These are phyloP conservation scores for Protea cynaroides DNA, from an alignment of 164 flowering plant species.

Conservation along the genomic window DNA sequence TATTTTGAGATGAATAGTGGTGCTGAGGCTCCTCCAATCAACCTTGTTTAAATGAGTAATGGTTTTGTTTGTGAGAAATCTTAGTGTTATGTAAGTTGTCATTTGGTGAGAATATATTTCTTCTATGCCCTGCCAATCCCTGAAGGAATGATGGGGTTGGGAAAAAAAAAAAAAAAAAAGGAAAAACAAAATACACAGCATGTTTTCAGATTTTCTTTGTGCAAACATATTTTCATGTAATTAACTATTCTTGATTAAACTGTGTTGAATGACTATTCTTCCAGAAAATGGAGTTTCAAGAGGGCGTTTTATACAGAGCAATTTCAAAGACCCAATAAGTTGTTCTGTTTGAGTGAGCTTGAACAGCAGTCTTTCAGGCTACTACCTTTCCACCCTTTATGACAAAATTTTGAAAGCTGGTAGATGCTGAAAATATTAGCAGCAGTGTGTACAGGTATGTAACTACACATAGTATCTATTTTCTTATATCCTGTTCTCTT, in stretches of 20 bases:
- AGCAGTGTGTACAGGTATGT: constrained; percentile 3
- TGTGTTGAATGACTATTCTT: neutral
- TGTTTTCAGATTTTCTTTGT: too few species aligned
- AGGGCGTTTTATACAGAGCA: constrained; percentile 21
- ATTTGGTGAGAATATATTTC: too few species aligned
- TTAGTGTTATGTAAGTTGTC: too few species aligned
- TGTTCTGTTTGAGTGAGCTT: constrained; percentile 33
- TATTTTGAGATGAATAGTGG: too few species aligned
- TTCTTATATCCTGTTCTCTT: neutral
- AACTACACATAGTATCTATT: neutral
- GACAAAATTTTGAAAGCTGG: constrained; percentile 93
- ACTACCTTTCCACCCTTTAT: constrained; percentile 91
- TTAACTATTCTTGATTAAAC: neutral
- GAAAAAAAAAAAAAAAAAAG: too few species aligned
- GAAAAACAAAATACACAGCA: too few species aligned
- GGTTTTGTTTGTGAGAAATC: too few species aligned
- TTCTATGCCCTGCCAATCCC: too few species aligned
- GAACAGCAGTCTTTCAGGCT: constrained; percentile 53
- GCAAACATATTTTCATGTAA: too few species aligned
- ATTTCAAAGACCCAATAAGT: constrained; percentile 19
- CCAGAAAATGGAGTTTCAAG: constrained; percentile 18
- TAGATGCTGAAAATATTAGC: constrained; percentile 61
- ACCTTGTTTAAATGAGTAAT: too few species aligned
- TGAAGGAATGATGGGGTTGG: too few species aligned
- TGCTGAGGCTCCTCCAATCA: too few species aligned